Conservation (phyloP, 1,284 basidiomycete species). For the Ustilago xerochloae region DNA sequence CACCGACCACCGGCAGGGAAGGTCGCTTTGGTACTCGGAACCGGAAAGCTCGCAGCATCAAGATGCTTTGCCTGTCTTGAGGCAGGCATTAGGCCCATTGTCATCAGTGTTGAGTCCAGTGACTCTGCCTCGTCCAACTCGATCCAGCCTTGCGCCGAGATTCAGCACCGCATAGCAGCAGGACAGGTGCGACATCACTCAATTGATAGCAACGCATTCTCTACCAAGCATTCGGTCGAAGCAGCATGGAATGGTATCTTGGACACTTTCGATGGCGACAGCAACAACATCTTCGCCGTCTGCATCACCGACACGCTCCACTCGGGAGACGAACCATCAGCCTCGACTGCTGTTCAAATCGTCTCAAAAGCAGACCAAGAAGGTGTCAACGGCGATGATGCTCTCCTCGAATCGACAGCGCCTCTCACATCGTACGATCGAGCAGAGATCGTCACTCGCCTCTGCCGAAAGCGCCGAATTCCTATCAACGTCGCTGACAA, state of each 20-base stretch:
- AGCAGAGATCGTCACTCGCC: conserved; percentile 46
- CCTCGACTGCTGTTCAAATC: not conserved
- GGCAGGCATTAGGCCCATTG: conserved; percentile 79
- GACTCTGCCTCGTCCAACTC: not conserved
- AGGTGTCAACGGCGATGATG: conserved; percentile 1
- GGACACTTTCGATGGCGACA: conserved; percentile 20
- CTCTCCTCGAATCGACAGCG: not conserved
- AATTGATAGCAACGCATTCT: conserved; percentile 5
- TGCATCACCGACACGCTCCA: conserved; percentile 66
- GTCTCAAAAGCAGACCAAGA: not conserved
- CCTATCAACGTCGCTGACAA: conserved; percentile 88
- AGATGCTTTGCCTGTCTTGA: conserved; percentile 85
- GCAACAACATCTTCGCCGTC: conserved; percentile 54
- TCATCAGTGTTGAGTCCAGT: conserved; percentile 70
- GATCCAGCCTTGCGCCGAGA: conserved; percentile 75
- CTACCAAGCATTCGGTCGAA: conserved; percentile 7
- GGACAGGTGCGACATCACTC: conserved; percentile 73
- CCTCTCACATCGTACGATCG: conserved; percentile 32
- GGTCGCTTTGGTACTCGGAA: conserved; percentile 76
- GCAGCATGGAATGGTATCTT: conserved; percentile 16
- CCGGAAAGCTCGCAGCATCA: conserved; percentile 80
- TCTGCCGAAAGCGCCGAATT: conserved; percentile 71
- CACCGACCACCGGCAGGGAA: conserved; percentile 42
- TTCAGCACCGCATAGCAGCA: conserved; percentile 23
- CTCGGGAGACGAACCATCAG: conserved; percentile 33